Base-by-base conservation (phyloP, 148 eudicot genomes). In the Euryodendron excelsum region DNA sequence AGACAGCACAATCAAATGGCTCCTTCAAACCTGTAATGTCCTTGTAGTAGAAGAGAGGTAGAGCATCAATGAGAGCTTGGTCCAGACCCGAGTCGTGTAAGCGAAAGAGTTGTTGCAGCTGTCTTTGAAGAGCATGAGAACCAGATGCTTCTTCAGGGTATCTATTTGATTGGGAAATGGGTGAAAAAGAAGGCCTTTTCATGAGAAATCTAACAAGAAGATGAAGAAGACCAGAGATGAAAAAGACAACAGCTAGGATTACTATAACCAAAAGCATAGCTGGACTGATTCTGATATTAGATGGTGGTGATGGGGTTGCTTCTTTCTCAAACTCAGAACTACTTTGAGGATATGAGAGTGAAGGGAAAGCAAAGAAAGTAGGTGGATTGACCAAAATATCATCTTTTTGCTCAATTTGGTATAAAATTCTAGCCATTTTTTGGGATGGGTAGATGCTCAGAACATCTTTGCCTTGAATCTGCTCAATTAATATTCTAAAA, bases 1-100 rank as follows among this genome's bases (percentile, higher is more conserved):
- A 87, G 39, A 87, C 88, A 25, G 90, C 87, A 30, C 90, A 88
- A 82, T 88, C 90, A 80, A 86, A 88, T 14, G 88, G 87, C 71
- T 88, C 88, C 75, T 85, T 83, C 14, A 72, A 74, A 1, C 88
- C 90, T 53, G 81, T 58, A 11, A 88, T 82, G 37, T 81, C 82
- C 77, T 84, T 80, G 58, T 88, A 85, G 73, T 53, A 75, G 37
- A 88, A 88, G 31, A 88, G 79, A 36, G 90, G 88, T 47, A 88
- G 81, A 15, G 88, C 79, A 67, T 85, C 87, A n/a, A 88, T 83
- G 12, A 88, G 56, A 33, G 85, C 67, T 63, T 88, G 90, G 78
- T 88, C 90, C 59, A 88, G 73, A 55, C 77, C n/a, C n/a, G n/a
- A n/a, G n/a, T n/a, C n/a, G n/a, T n/a, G n/a, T n/a, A n/a, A n/a